Conservation (phyloP, 169 alveolate species). For the Cryptosporidium ryanae region DNA sequence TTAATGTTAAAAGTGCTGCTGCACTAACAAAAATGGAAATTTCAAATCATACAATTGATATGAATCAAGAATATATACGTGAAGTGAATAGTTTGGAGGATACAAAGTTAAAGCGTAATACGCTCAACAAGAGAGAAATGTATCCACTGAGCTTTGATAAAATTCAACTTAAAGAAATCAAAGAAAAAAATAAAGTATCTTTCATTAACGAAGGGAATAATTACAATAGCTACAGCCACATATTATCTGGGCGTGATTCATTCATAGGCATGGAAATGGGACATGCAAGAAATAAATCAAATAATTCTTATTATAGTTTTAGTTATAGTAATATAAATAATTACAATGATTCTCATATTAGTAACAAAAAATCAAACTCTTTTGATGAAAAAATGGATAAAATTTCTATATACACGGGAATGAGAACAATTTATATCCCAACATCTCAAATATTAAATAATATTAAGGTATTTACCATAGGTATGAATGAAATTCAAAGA, state of each 20-base stretch:
- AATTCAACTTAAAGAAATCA: not conserved
- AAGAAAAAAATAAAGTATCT: not conserved
- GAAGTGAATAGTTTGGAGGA: not conserved
- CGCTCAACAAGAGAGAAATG: not conserved
- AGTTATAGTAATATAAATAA: not conserved
- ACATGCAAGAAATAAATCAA: not conserved
- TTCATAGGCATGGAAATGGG: not conserved
- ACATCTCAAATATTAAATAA: conserved; percentile 43
- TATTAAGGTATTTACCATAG: conserved; percentile 49
- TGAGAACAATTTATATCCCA: conserved; percentile 67
- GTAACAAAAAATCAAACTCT: not conserved
- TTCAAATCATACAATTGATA: not conserved
- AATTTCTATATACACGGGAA: conserved; percentile 8
- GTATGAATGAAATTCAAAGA: conserved; percentile 62
- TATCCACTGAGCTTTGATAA: not conserved
- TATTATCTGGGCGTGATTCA: not conserved
- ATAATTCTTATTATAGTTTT: not conserved
- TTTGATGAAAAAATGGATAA: not conserved
- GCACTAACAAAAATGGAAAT: not conserved
- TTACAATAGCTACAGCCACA: not conserved
- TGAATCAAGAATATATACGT: not conserved
- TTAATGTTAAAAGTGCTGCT: not conserved
- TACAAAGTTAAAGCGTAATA: too few relatives aligned
- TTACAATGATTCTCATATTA: not conserved
- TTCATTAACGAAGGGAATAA: not conserved